Conservation (phyloP, 148 eudicot genomes). For the Rhododendron kiyosumense region DNA sequence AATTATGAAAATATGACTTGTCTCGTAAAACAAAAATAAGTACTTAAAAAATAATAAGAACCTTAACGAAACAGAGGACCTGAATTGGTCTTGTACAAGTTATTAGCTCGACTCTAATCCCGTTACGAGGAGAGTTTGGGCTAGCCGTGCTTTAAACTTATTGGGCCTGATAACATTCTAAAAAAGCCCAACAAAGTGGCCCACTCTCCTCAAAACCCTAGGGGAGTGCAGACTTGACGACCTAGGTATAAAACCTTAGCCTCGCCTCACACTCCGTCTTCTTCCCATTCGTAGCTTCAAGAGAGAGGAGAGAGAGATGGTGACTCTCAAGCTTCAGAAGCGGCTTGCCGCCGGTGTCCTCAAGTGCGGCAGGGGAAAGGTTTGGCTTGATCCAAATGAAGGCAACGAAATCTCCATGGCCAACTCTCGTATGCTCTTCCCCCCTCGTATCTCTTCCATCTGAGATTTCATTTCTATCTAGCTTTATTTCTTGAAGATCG, state of each 20-base stretch:
- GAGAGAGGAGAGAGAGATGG: conserved; percentile 33
- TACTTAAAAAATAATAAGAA: too few relatives aligned
- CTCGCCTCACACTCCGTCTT: not conserved
- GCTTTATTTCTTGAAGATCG: not conserved
- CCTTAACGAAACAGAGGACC: fast-evolving
- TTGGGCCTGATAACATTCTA: not conserved
- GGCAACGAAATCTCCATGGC: conserved; percentile 83
- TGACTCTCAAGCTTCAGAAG: conserved; percentile 78
- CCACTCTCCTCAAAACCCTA: conserved; percentile 7
- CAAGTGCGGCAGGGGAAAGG: conserved; percentile 76
- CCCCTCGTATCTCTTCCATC: not conserved
- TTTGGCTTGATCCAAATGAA: conserved; percentile 89
- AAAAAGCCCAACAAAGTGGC: not conserved
- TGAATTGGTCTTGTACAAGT: not conserved
- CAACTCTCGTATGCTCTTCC: conserved; percentile 54
- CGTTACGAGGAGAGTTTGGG: not conserved
- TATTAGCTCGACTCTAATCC: not conserved
- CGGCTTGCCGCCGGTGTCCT: conserved; percentile 69
- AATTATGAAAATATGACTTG: too few relatives aligned
- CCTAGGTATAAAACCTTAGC: not conserved
- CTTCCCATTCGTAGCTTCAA: not conserved
- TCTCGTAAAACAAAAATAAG: too few relatives aligned
- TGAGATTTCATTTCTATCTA: not conserved
- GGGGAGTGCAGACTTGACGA: not conserved
- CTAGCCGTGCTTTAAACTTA: not conserved